Conservation (phyloP, 2,329 filamentous ascomycete genomes). For the Penicillium sp. region DNA sequence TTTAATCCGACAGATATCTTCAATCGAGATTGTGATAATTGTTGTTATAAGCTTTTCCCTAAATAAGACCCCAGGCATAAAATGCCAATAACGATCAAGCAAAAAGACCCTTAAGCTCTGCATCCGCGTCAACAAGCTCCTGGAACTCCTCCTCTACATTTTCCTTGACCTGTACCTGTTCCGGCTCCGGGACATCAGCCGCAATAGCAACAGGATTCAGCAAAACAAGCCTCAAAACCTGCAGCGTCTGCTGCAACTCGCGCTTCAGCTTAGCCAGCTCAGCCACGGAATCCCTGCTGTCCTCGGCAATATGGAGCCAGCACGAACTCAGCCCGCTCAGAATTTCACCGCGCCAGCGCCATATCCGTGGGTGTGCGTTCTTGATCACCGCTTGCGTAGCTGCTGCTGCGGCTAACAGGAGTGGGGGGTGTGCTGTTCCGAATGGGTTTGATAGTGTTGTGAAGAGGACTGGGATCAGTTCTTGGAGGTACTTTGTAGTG, state of each 20-base stretch:
- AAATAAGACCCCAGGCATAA: not conserved
- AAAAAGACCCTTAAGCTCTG: conserved; percentile 30
- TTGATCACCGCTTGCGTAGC: conserved; percentile 58
- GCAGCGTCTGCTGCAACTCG: conserved; percentile 28
- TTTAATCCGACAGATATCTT: not conserved
- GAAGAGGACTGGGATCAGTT: conserved; percentile 65
- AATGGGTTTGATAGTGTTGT: conserved; percentile 68
- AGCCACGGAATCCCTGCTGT: not conserved
- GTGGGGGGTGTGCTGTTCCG: conserved; percentile 51
- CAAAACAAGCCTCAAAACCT: conserved; percentile 31
- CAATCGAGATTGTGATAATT: not conserved
- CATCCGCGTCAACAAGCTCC: conserved; percentile 37
- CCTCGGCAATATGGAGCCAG: conserved; percentile 57
- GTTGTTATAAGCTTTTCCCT: not conserved
- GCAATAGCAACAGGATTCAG: conserved; percentile 22
- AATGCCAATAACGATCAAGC: conserved; percentile 8
- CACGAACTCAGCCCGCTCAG: conserved; percentile 60
- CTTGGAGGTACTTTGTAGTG: conserved; percentile 49
- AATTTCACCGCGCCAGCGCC: conserved; percentile 61
- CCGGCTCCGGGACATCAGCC: conserved; percentile 16
- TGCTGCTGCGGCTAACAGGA: conserved; percentile 53
- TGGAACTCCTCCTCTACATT: conserved; percentile 35
- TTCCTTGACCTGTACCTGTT: conserved; percentile 24
- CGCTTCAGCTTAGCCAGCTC: conserved; percentile 24
- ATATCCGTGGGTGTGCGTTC: conserved; percentile 68